Conservation (phyloP, 371 early-diverging fungal genomes). For the Mucor mucedo region DNA sequence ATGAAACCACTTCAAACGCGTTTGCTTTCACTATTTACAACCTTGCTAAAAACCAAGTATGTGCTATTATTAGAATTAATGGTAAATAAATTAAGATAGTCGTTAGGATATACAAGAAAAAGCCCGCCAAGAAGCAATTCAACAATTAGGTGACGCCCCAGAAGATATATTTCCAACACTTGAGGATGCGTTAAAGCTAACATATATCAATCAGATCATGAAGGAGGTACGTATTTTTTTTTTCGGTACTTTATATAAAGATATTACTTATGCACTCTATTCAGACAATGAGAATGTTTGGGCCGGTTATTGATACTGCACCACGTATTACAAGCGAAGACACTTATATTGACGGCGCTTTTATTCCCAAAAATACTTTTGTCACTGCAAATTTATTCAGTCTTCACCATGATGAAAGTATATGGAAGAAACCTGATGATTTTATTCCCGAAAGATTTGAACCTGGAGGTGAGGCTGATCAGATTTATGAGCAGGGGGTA, state of each 20-base stretch:
- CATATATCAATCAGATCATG: slow-evolving; percentile 50
- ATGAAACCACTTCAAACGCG: slow-evolving; percentile 60
- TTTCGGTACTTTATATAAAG: not conserved
- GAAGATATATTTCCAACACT: slow-evolving; percentile 47
- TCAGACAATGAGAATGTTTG: slow-evolving; percentile 33
- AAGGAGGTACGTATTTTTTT: slow-evolving; percentile 29
- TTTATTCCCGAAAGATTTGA: slow-evolving; percentile 34
- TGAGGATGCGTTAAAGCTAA: slow-evolving; percentile 45
- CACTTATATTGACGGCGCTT: slow-evolving; percentile 37
- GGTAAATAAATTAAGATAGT: too few relatives aligned
- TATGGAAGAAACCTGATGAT: slow-evolving; percentile 24
- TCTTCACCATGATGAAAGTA: slow-evolving; percentile 16
- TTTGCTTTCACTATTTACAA: slow-evolving; percentile 31
- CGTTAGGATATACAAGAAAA: slow-evolving; percentile 48
- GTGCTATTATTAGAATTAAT: not conserved
- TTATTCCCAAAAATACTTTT: slow-evolving; percentile 44
- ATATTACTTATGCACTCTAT: not conserved
- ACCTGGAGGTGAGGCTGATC: slow-evolving; percentile 14
- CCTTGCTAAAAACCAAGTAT: slow-evolving; percentile 38
- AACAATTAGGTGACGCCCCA: slow-evolving; percentile 49
- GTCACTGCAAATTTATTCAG: slow-evolving; percentile 39
- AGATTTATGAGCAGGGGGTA: slow-evolving; percentile 13
- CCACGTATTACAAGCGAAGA: slow-evolving; percentile 36
- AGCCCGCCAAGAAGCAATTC: slow-evolving; percentile 53
- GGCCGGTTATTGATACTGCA: slow-evolving; percentile 27